Base-by-base conservation (phyloP, 2,329 filamentous ascomycete genomes). In the Fusarium sp. region DNA sequence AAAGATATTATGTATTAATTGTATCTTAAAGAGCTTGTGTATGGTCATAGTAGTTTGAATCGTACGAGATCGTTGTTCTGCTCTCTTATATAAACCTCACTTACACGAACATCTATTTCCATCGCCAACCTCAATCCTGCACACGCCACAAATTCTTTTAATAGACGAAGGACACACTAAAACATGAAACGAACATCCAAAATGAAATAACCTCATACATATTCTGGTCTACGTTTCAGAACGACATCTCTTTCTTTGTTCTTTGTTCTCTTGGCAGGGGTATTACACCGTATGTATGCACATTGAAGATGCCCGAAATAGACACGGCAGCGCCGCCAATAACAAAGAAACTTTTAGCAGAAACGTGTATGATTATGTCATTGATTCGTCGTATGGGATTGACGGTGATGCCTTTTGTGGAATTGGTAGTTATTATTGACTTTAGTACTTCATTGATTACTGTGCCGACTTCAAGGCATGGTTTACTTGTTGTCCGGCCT, bases 251-350 rank as follows among this genome's bases (percentile, higher is more conserved):
- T 42, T 52, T 45, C 54, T 68, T 70, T 64, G 47, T 69, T 65
- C 68, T 68, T 71, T 71, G 68, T 68, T 61, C 53, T 45, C 25
- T 49, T 32, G 38, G 42, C 24, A 57, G 30, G 27, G 54, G 24
- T 27, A 4, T 16, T 9, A 18, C 38, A 27, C 14, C 29, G 32
- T 18, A 32, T 6, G 18, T 3, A 30, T 51, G 16, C 22, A 44
- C 11, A 22, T 27, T 38, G 53, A 57, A 60, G 46, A 50, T 40
- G 16, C 59, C 42, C 20, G 43, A 40, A 68, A 71, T 57, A 71
- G 40, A 8, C 2, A 45, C 51, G 15, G 22, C 3, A 25, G 15
- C 8, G 14, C 32, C 29, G n/a, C 15, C 30, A 3, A 27, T 25
- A 9, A 59, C 40, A 70, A 62, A 58, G 64, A 47, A 50, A 51